Evolutionary conservation across 208 protist species (phyloP).

Genomic region (Porcisia hertigi): DNA sequence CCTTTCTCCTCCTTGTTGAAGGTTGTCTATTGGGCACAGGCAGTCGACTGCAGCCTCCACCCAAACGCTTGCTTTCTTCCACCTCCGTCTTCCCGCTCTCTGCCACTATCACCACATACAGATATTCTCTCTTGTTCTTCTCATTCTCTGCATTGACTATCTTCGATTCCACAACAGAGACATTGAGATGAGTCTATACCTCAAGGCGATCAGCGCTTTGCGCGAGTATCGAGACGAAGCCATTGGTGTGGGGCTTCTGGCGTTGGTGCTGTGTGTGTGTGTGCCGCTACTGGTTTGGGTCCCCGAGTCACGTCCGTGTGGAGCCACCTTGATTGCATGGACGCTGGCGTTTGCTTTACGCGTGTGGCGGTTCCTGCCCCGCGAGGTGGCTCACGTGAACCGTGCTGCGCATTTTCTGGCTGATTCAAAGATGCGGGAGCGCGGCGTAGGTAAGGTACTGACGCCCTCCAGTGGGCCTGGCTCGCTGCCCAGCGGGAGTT

Average conservation of each 20-base stretch:
- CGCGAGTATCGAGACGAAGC: constrained; percentile 8
- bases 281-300: constrained; percentile 22
- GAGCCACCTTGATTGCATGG: constrained; percentile 24
- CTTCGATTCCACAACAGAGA: neutral
- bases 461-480: neutral
- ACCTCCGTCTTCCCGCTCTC: neutral
- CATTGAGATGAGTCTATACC: neutral
- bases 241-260: constrained; percentile 4
- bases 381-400: constrained; percentile 10
- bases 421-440: constrained; percentile 12
- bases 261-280: constrained; percentile 13
- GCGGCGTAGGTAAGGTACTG: constrained; percentile 17
- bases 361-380: constrained; percentile 25
- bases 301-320: constrained; percentile 18
- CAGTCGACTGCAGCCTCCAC: too few species aligned
- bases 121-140: too few species aligned
- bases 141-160: neutral
- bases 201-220: constrained; percentile 1
- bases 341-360: constrained; percentile 16
- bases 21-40: too few species aligned
- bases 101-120: neutral
- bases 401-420: constrained; percentile 18
- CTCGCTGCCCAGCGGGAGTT: neutral
- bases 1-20: neutral
- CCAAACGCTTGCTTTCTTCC: too few species aligned